Evolutionary conservation across 208 protist genomes (phyloP).

Genomic region (Wallacemonas sp.): DNA sequence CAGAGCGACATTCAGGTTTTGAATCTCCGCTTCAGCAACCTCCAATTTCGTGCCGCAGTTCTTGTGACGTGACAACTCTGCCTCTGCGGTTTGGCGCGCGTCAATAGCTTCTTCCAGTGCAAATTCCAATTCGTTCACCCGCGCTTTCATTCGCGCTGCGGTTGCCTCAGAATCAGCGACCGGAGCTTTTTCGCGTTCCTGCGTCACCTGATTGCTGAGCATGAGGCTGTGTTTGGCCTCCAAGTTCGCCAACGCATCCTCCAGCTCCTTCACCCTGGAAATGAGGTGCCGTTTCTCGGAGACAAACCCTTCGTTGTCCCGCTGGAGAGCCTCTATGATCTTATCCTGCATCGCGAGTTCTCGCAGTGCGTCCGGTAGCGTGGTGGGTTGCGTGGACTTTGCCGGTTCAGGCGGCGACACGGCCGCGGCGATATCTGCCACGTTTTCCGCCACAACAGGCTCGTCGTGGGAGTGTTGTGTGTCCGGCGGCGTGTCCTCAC

Average conservation of each 20-base stretch:
- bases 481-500: no score
- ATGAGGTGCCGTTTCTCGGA: constrained; percentile 47
- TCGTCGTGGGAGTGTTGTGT: no score
- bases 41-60: constrained; percentile 21
- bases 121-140: constrained; percentile 31
- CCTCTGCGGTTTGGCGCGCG: constrained; percentile 22
- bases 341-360: constrained; percentile 72
- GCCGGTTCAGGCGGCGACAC: neutral
- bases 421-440: no score
- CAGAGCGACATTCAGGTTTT: constrained; percentile 25
- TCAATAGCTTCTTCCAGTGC: constrained; percentile 26
- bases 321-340: constrained; percentile 66
- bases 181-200: neutral
- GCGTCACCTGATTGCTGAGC: constrained; percentile 34
- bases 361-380: neutral
- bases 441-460: no score
- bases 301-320: constrained; percentile 66
- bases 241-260: constrained; percentile 48
- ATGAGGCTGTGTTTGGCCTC: constrained; percentile 74
- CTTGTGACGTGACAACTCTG: constrained; percentile 20
- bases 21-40: constrained; percentile 31
- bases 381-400: neutral
- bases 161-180: constrained; percentile 10
- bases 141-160: constrained; percentile 20
- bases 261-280: constrained; percentile 38